Evolutionary conservation across 441 rosid species (phyloP).

Genomic region (Arabidopsis lyrata): DNA sequence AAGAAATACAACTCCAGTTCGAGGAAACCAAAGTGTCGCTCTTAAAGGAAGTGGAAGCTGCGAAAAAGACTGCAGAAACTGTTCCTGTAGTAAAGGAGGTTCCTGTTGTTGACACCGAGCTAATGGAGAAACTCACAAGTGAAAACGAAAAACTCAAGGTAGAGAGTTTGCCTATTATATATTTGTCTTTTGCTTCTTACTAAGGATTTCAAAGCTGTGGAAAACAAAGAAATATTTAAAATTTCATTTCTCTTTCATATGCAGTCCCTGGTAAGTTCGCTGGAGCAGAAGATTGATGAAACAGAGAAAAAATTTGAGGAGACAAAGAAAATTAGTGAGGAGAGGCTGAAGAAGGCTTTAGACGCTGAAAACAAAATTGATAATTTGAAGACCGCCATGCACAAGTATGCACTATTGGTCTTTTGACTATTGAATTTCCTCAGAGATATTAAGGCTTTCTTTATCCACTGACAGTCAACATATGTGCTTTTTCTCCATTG

Average conservation of each 20-base stretch:
- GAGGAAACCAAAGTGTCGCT: slow-evolving; percentile 77
- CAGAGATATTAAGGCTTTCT: slow-evolving; percentile 16
- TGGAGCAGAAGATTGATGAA: slow-evolving; percentile 80
- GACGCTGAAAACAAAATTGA: slow-evolving; percentile 80
- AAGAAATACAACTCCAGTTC: slow-evolving; percentile 74
- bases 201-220: slow-evolving; percentile 16
- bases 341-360: slow-evolving; percentile 80
- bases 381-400: slow-evolving; percentile 81
- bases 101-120: slow-evolving; percentile 66
- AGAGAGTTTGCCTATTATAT: slow-evolving; percentile 6
- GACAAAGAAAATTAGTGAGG: slow-evolving; percentile 76
- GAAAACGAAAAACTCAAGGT: slow-evolving; percentile 76
- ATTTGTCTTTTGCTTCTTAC: neutral
- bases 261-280: slow-evolving; percentile 72
- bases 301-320: slow-evolving; percentile 80
- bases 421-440: slow-evolving; percentile 16
- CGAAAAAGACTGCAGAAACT: slow-evolving; percentile 56
- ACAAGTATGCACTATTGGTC: slow-evolving; percentile 55
- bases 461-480: slow-evolving; percentile 22
- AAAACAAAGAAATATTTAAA: slow-evolving; percentile 23
- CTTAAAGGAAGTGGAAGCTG: slow-evolving; percentile 71
- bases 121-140: slow-evolving; percentile 63
- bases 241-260: slow-evolving; percentile 32
- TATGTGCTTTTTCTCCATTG: slow-evolving; percentile 28
- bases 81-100: slow-evolving; percentile 73